Conservation (phyloP, 495 filamentous ascomycete species). For the Penicillium lividum region DNA sequence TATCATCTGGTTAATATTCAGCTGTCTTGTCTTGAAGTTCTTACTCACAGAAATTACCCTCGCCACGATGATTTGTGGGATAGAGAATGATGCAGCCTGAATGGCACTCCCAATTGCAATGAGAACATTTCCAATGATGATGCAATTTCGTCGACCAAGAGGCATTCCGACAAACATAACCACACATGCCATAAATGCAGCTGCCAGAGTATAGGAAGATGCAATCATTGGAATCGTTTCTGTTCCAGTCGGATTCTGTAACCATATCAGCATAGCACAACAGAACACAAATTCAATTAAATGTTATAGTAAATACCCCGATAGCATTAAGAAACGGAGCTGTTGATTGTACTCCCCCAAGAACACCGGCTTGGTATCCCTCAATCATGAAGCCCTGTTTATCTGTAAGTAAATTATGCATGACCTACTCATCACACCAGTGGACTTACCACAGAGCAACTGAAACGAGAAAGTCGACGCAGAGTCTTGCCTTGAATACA, state of each 20-base stretch:
- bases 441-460: constrained; percentile 10
- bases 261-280: not conserved
- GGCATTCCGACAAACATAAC: constrained; percentile 21
- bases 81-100: constrained; percentile 20
- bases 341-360: constrained; percentile 40
- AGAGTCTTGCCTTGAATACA: constrained; percentile 8
- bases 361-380: constrained; percentile 40
- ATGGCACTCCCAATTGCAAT: constrained; percentile 22
- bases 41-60: constrained; percentile 21
- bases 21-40: not conserved
- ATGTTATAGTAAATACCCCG: constrained; percentile 7
- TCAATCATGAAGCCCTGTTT: constrained; percentile 11
- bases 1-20: not conserved
- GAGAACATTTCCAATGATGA: constrained; percentile 31
- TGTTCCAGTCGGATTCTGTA: constrained; percentile 29
- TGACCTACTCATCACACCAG: not conserved
- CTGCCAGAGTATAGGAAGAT: constrained; percentile 35
- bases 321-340: constrained; percentile 36
- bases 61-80: constrained; percentile 24
- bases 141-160: constrained; percentile 26
- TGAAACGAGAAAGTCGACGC: constrained; percentile 8
- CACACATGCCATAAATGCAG: constrained; percentile 30
- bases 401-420: not conserved
- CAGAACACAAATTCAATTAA: not conserved
- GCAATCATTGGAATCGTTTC: constrained; percentile 41